Base-by-base conservation (phyloP, 495 filamentous ascomycete genomes). In the Tuber umbilicatum region DNA sequence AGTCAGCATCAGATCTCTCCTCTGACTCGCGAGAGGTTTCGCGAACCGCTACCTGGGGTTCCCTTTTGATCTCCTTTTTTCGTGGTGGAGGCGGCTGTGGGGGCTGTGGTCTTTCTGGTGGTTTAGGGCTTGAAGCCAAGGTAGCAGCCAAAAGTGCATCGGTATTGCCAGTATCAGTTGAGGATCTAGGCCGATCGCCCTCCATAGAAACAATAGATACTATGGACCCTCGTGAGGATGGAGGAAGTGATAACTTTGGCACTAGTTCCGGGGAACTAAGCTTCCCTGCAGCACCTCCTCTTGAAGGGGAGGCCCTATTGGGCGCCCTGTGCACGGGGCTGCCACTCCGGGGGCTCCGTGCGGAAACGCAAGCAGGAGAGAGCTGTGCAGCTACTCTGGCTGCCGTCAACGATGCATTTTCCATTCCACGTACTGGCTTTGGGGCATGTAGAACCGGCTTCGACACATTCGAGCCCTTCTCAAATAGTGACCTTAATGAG, bases 321-420 rank as follows among this genome's bases (percentile, higher is more conserved):
- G 12, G 31, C 21, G 37, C 37, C 42, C 64, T 68, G 6, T 68
- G 74, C 21, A 40, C 40, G 21, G 73, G 80, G 40, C 73, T 82
- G 23, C 45, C 43, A 70, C 50, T 23, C 68, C 69, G 71, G 38
- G 71, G 76, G 31, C n/a, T 75, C n/a, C 74, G 72, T 35, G 55
- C 9, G 70, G 80, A 74, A 41, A 39, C 68, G 68, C 77, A 74
- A 41, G 42, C 60, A 0, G 76, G 64, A 5, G 76, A 74, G 43
- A 80, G 77, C 31, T 80, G 77, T 23, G 80, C 79, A 21, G 80
- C 80, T 38, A 82, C 39, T 64, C 75, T 50, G 35, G 75, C 80
- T 45, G 80, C 80, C 16, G 74, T 73, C 38, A 81, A 75, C 69
- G 83, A 83, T 70, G 80, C 70, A 14, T 64, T 78, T 40, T 80